Evolutionary conservation across 2,329 filamentous ascomycete genomes (phyloP), one percentile per base, ranked within the genome.

Genomic region (Xylaria arbuscula): DNA sequence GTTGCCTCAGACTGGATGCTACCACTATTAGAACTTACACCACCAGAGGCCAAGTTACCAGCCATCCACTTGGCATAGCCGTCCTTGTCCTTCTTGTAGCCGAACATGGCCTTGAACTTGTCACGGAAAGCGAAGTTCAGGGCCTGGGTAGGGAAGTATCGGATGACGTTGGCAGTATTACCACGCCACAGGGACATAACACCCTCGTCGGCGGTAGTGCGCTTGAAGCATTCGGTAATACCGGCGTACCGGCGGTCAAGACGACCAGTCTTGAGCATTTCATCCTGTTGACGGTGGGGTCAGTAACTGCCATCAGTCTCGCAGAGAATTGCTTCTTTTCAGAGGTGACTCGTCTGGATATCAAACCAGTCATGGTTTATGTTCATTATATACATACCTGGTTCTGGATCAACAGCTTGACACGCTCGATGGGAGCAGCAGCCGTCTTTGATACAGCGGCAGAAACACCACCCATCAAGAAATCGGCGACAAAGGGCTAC

Each of bases 151-250:
- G 96, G 96, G 93, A 99, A 99, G 90, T 99, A 99, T 92, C 96
- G 96, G 90, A 99, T 97, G 86, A 99, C 96, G 92, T 99, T 99
- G 93, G 96, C 96, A 83, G 96, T 99, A 93, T 99, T 99, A 87
- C 96, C 96, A 91, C 96, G 91, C 96, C 96, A 99, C 80, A 99
- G 90, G 76, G 95, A 91, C 85, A 96, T 91, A 80, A 96, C 86
- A 93, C 96, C 96, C 90, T 99, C 96, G 76, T 92, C 88, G 80
- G 90, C 90, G 75, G 89, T 89, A 82, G 96, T 98, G 83, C 96
- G 93, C 80, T 87, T 87, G 92, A 99, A 99, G 90, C 96, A 98
- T 84, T 99, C 96, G 71, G 74, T 81, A 83, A 99, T 98, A 84
- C 96, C 96, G 80, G 87, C 86, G 90, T 98, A 99, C 87, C 95